A percentile compares a stretch with the other conserved stretches of the same genome.
Conservation (phyloP, 306 rosid species). For the Trifolium dubium region DNA sequence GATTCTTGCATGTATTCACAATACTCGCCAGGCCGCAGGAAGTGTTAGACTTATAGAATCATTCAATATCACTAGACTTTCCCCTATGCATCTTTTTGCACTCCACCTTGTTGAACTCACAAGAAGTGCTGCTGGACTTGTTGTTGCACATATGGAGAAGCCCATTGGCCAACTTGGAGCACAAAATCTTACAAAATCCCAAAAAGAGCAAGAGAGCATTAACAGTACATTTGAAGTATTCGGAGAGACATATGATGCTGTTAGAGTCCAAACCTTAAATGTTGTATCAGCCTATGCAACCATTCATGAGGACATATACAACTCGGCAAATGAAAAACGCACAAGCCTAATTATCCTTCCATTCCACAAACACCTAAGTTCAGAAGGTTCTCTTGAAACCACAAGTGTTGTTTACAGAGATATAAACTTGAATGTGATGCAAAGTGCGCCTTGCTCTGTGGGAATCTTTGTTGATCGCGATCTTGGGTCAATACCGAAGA, state of each 20-base stretch:
- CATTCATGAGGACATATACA: slow-evolving; percentile 46
- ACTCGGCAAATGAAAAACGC: slow-evolving; percentile 43
- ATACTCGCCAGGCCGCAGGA: slow-evolving; percentile 28
- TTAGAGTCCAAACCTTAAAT: slow-evolving; percentile 37
- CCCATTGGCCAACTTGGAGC: background rate
- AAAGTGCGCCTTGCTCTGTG: slow-evolving; percentile 47
- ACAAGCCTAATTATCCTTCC: slow-evolving; percentile 44
- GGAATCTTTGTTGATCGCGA: slow-evolving; percentile 50
- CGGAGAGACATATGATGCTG: slow-evolving; percentile 29
- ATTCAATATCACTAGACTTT: slow-evolving; percentile 35
- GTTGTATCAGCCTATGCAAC: slow-evolving; percentile 45
- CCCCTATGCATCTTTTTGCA: slow-evolving; percentile 45
- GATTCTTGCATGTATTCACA: slow-evolving; percentile 50
- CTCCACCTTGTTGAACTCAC: slow-evolving; percentile 46
- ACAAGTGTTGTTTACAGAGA: slow-evolving; percentile 22
- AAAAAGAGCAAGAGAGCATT: slow-evolving; percentile 41
- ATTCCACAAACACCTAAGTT: slow-evolving; percentile 37
- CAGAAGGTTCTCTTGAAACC: slow-evolving; percentile 30
- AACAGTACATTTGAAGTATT: slow-evolving; percentile 31
- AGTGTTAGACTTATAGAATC: slow-evolving; percentile 37
- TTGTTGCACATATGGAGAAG: slow-evolving; percentile 38
- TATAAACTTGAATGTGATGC: slow-evolving; percentile 41
- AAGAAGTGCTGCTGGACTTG: slow-evolving; percentile 44
- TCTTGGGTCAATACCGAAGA: slow-evolving; percentile 7
- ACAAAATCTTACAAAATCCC: slow-evolving; percentile 38